Percentiles rank a stretch among this genome's conserved stretches.
Conservation (phyloP, 768 basidiomycete species). For the Suillus alpinus region DNA sequence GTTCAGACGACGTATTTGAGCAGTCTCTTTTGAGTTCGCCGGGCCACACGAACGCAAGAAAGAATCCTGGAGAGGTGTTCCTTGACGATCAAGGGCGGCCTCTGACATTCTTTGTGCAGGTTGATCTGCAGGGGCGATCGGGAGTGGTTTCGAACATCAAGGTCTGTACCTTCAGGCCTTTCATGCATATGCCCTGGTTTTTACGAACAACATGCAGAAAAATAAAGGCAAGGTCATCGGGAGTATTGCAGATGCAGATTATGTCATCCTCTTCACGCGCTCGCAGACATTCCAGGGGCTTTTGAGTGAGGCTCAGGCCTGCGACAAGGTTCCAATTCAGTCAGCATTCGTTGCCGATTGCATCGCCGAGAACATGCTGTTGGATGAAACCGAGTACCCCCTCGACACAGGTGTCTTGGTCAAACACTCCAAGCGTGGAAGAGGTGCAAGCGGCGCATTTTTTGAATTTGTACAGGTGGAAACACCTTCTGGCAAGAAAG, state of each 20-base stretch:
- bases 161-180: slow-evolving; percentile 35
- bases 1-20: slow-evolving; percentile 7
- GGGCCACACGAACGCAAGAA: slow-evolving; percentile 8
- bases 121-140: slow-evolving; percentile 57
- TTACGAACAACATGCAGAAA: slow-evolving; percentile 41
- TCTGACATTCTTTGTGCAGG: slow-evolving; percentile 61
- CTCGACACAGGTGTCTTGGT: slow-evolving; percentile 31
- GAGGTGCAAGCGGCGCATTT: slow-evolving; percentile 10
- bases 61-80: slow-evolving; percentile 40
- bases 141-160: slow-evolving; percentile 55
- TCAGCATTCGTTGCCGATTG: slow-evolving; percentile 55
- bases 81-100: slow-evolving; percentile 38
- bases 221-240: slow-evolving; percentile 60
- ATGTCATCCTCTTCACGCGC: slow-evolving; percentile 52
- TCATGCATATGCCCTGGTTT: not conserved
- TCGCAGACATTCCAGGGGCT: slow-evolving; percentile 52
- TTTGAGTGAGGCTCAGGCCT: slow-evolving; percentile 30
- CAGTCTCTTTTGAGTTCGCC: not conserved
- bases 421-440: slow-evolving; percentile 24
- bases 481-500: slow-evolving; percentile 5
- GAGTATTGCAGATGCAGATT: slow-evolving; percentile 56
- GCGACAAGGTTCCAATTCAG: slow-evolving; percentile 46
- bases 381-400: slow-evolving; percentile 45
- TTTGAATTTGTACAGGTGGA: slow-evolving; percentile 13
- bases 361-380: slow-evolving; percentile 38